A percentile compares a stretch with the other conserved stretches of the same genome.
These are phyloP conservation scores for Pythium angustatum DNA, from an alignment of 352 stramenopile genomes.

Conservation along the genomic window DNA sequence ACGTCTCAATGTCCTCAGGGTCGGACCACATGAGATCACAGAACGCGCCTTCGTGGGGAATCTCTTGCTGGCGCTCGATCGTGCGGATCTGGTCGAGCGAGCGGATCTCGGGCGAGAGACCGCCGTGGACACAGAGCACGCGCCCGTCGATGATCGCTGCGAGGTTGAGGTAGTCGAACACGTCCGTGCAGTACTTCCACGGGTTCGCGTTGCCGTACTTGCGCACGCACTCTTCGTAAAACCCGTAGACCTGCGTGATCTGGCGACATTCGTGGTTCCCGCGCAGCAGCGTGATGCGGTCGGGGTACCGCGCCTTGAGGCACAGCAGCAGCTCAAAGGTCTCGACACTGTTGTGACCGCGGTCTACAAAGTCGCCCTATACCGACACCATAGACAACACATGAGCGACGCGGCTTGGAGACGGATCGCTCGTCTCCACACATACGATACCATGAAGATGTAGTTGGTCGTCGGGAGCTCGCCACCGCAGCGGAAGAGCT, in stretches of 20 bases:
- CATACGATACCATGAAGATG: constrained; percentile 91
- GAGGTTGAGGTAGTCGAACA: constrained; percentile 99
- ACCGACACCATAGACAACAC: background rate
- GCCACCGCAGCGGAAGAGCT: constrained; percentile 98
- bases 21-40: constrained; percentile 97
- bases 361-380: constrained; percentile 98
- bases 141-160: constrained; percentile 99
- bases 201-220: constrained; percentile 99
- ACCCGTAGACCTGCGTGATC: constrained; percentile 99
- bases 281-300: constrained; percentile 98
- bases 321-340: constrained; percentile 98
- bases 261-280: constrained; percentile 99
- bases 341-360: constrained; percentile 99
- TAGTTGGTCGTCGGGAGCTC: constrained; percentile 99
- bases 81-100: constrained; percentile 90
- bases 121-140: constrained; percentile 99
- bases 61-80: constrained; percentile 98
- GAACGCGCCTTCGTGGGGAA: constrained; percentile 98
- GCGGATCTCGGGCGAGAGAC: constrained; percentile 93
- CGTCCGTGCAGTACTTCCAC: constrained; percentile 99
- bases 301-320: constrained; percentile 98
- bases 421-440: background rate
- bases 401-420: background rate
- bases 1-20: constrained; percentile 97
- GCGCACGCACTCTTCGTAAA: constrained; percentile 99